These are phyloP conservation scores for Posidonia oceanica DNA, from an alignment of 116 monocot genomes.

Conservation along the genomic window DNA sequence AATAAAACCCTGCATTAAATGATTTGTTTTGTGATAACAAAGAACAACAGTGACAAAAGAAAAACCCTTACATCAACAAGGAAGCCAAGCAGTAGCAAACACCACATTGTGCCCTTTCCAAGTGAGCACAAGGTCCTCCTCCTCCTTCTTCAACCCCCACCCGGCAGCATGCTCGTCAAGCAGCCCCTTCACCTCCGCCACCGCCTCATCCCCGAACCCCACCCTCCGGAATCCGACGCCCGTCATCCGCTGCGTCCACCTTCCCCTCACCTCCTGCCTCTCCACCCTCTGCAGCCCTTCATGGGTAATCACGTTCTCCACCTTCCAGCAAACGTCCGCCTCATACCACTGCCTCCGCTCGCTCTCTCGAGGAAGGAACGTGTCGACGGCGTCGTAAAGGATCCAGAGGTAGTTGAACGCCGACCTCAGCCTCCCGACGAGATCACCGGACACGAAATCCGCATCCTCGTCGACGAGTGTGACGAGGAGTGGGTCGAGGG, in stretches of 20 bases:
- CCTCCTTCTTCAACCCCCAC: slow-evolving; percentile 83
- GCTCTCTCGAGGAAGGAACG: slow-evolving; percentile 44
- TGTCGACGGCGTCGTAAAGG: slow-evolving; percentile 62
- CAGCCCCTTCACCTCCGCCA: slow-evolving; percentile 43
- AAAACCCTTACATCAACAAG: slow-evolving; percentile 5
- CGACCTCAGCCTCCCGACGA: slow-evolving; percentile 38
- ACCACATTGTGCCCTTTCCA: slow-evolving; percentile 84
- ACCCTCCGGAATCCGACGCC: slow-evolving; percentile 27
- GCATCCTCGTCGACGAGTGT: slow-evolving; percentile 66
- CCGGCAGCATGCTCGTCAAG: slow-evolving; percentile 67
- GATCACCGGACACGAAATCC: slow-evolving; percentile 34
- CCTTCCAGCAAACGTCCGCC: slow-evolving; percentile 51
- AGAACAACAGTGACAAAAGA: too few relatives aligned
- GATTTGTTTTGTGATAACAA: too few relatives aligned
- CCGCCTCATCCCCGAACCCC: slow-evolving; percentile 53
- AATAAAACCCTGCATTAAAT: too few relatives aligned
- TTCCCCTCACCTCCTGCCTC: slow-evolving; percentile 41
- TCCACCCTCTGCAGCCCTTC: slow-evolving; percentile 54
- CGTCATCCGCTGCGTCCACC: slow-evolving; percentile 48
- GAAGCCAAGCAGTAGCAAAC: slow-evolving; percentile 61
- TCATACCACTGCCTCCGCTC: slow-evolving; percentile 54
- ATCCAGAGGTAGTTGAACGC: slow-evolving; percentile 86
- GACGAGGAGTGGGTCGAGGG: slow-evolving; percentile 37
- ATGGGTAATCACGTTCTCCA: slow-evolving; percentile 57
- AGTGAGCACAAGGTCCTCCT: slow-evolving; percentile 49